Conservation (phyloP, 1,284 basidiomycete genomes). For the Sporisorium exsertum region DNA sequence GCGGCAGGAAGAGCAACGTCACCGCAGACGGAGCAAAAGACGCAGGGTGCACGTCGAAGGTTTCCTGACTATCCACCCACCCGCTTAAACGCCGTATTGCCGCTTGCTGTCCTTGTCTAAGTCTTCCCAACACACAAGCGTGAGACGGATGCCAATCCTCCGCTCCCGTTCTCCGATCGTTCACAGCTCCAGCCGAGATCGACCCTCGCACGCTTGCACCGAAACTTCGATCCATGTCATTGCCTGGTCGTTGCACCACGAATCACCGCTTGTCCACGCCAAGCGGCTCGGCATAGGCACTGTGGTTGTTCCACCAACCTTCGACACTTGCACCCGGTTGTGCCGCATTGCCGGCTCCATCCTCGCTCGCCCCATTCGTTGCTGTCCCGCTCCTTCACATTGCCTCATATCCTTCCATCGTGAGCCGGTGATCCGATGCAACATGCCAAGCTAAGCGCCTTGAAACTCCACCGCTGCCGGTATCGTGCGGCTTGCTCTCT, state of each 20-base stretch:
- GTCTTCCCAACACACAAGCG: no score
- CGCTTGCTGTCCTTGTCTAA: neutral
- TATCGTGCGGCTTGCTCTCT: slow-evolving; percentile 9
- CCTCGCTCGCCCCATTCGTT: neutral
- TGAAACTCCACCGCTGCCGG: neutral
- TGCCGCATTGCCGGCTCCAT: neutral
- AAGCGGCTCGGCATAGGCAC: slow-evolving; percentile 19
- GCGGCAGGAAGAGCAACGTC: slow-evolving; percentile 1
- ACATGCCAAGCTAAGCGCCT: slow-evolving; percentile 26
- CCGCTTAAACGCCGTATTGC: slow-evolving; percentile 18
- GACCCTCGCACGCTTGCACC: slow-evolving; percentile 13
- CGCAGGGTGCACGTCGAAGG: slow-evolving; percentile 28
- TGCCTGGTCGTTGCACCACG: no score
- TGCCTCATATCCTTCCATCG: neutral
- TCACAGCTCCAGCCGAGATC: slow-evolving; percentile 11
- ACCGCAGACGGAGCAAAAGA: neutral
- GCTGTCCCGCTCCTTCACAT: neutral
- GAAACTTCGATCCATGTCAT: slow-evolving; percentile 9
- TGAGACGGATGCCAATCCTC: no score
- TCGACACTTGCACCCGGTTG: neutral
- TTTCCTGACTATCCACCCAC: slow-evolving; percentile 41
- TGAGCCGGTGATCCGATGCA: neutral
- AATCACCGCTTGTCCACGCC: neutral
- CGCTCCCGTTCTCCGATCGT: neutral
- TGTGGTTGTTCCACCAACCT: slow-evolving; percentile 37